Base-by-base conservation (phyloP, 2,329 filamentous ascomycete genomes). In the Corynespora cassiicola region DNA sequence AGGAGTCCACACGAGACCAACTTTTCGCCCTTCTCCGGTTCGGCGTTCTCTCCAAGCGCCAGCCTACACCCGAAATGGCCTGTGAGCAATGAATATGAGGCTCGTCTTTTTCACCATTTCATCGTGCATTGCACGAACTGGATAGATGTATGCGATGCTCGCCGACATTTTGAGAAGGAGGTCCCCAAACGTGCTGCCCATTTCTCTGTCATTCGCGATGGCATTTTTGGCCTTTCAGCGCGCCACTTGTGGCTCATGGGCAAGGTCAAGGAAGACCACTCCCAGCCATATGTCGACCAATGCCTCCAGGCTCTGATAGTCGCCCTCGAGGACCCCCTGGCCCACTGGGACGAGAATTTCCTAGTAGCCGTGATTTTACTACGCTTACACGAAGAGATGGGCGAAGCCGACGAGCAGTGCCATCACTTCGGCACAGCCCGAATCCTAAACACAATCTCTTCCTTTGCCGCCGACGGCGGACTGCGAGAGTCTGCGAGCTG, bases 321-420 rank as follows among this genome's bases (percentile, higher is more conserved):
- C 8, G 70, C 71, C 2, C 61, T 78, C 10, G 66, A 72, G 6
- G 65, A 68, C 22, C 70, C 73, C 0, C 62, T 64, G 1, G 58
- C 69, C 1, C 66, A 68, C 2, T 75, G 72, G 50, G 72, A 75
- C 31, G 75, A 75, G 20, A 73, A 71, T 11, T 66, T 77, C 2
- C 57, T 78, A 1, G 68, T 74, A 1, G 73, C 75, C 0, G 74
- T 79, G 0, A 75, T 78, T 7, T 68, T 78, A 5, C 54, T 77
- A 14, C 69, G 75, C 0, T 63, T 77, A 5, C 75, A 77, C 36
- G 75, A 78, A 50, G 75, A 78, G 38, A 68, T 68, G 62, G 64
- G 65, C 16, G 62, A 68, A 21, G 51, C 58, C 3, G 70, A 73
- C 36, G 58, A 68, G 12, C 59, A 65, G 11, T 69, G 63, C 26